Base-by-base conservation (phyloP, 306 rosid species). In the Dryas drummondii region DNA sequence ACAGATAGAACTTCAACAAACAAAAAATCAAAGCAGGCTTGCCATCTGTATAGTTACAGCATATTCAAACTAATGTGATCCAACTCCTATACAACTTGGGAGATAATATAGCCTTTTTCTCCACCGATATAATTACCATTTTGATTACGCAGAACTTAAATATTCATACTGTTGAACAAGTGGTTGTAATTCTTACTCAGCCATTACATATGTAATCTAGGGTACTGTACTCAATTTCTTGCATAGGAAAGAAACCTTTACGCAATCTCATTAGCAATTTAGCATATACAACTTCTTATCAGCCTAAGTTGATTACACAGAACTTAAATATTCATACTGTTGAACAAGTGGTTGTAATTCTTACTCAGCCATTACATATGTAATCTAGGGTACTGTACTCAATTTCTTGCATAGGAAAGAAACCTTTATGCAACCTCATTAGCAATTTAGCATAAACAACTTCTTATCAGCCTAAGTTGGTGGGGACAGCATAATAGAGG, bases 1-100 rank as follows among this genome's bases (percentile, higher is more conserved):
- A 64, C 48, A 10, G 32, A 53, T 26, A 56, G 62, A 81, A 59
- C 65, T 55, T 75, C 41, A 58, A 4, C 64, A 27, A 68, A 71
- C 8, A 14, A 16, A 7, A 48, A 63, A 59, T 46, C 48, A 37
- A 15, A 55, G 66, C 65, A 27, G 51, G 52, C 54, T 52, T 44
- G 40, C 63, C 47, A 50, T 15, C 58, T 27, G 14, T 4, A 55
- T 55, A 58, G 64, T 47, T 57, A 44, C 22, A 55, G 22, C 22
- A 79, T 32, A 68, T 62, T 52, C 62, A 5, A 51, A 75, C 41
- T 47, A 54, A 49, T 50, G 54, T 52, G n/a, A 66, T 57, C 45
- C 47, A 27, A 60, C 50, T 42, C 45, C 47, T 32, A 53, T 69
- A 70, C 42, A 61, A 69, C 48, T 55, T 32, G 1, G 37, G 4